Evolutionary conservation across 768 basidiomycete species (phyloP).

Genomic region (Strobilomyces confusus): DNA sequence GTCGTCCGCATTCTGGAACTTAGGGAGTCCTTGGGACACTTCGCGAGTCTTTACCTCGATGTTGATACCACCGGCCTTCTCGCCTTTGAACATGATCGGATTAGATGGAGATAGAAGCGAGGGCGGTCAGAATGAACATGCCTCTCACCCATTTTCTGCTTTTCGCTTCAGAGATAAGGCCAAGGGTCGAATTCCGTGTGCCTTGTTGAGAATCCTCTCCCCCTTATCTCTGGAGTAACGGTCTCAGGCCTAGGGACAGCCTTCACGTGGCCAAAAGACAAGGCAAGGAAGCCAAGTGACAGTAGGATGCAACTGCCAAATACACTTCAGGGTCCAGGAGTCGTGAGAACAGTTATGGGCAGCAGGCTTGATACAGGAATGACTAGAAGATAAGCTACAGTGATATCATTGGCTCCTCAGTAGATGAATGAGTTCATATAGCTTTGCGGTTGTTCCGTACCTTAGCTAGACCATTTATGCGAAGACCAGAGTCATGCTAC

Average conservation of each 20-base stretch:
- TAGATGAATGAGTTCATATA: background rate
- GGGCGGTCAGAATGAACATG: background rate
- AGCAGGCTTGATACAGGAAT: background rate
- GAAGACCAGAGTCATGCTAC: too few species aligned
- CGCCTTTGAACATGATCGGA: conserved; percentile 17
- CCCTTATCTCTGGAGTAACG: conserved; percentile 14
- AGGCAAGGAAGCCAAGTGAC: background rate
- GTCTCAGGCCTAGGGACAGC: background rate
- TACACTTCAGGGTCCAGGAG: too few species aligned
- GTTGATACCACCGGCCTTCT: conserved; percentile 12
- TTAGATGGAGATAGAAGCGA: background rate
- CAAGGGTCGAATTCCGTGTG: background rate
- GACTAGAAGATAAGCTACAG: background rate
- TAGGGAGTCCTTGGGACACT: conserved; percentile 12
- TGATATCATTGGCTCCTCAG: background rate
- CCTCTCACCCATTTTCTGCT: conserved; percentile 3
- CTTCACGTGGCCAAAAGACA: background rate
- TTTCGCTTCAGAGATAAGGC: conserved; percentile 17
- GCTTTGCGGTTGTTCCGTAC: background rate
- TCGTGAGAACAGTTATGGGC: too few species aligned
- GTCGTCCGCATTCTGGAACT: conserved; percentile 48
- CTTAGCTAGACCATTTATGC: background rate
- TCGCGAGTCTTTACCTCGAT: conserved; percentile 10
- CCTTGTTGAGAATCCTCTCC: conserved; percentile 1
- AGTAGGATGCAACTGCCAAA: too few species aligned